phyloP scores from a whole-genome alignment of 768 basidiomycete species.

The Mycena venus region DNA sequence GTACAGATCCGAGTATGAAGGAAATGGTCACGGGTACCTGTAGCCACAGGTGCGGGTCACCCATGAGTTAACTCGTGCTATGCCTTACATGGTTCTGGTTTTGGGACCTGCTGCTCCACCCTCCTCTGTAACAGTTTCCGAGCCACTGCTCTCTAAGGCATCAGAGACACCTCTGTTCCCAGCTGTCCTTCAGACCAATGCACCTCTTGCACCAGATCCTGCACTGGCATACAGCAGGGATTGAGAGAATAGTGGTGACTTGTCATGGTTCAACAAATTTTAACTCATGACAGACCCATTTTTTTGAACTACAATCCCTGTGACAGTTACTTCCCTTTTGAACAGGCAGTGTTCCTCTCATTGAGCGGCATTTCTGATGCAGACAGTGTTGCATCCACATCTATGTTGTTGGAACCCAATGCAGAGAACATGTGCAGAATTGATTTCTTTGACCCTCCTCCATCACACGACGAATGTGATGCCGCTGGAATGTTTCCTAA shows the following conservation, averaged over 20 bases:
- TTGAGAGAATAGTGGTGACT: too few relatives aligned
- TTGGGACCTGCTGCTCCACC: not conserved
- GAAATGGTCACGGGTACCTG: too few relatives aligned
- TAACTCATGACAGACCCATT: too few relatives aligned
- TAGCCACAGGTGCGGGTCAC: too few relatives aligned
- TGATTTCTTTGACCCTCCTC: not conserved
- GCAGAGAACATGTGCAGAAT: not conserved
- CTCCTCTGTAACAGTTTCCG: not conserved
- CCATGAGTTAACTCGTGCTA: too few relatives aligned
- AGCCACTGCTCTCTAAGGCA: not conserved
- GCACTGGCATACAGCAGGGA: not conserved
- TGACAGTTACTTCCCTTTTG: not conserved
- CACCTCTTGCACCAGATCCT: not conserved
- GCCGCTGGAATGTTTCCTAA: not conserved
- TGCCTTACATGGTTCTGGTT: not conserved
- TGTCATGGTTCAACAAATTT: too few relatives aligned
- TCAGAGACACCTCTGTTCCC: not conserved
- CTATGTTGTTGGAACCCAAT: not conserved
- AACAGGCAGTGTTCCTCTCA: not conserved
- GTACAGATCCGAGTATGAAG: too few relatives aligned
- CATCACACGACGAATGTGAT: not conserved
- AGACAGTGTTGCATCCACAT: not conserved
- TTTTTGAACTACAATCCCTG: too few relatives aligned
- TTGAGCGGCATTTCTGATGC: not conserved
- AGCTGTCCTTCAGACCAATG: not conserved